Evolutionary conservation across 139 green algal genomes (phyloP).

Genomic region (Dunaliella primolecta): DNA sequence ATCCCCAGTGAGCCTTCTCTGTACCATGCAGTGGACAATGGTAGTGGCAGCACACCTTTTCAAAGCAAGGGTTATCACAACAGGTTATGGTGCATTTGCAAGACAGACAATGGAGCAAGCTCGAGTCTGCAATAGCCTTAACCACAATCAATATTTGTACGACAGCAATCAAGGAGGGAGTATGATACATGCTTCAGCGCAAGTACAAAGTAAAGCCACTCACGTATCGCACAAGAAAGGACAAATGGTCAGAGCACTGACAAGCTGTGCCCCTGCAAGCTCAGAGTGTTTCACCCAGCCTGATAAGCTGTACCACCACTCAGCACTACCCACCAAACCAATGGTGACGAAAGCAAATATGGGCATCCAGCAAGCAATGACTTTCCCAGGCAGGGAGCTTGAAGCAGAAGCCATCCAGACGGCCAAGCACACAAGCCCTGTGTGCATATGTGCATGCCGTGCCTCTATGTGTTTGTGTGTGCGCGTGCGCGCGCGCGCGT

Average conservation of each 20-base stretch:
- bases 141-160: not conserved
- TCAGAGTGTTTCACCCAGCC: too few species aligned
- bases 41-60: too few species aligned
- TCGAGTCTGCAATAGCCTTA: too few species aligned
- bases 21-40: too few species aligned
- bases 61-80: too few species aligned
- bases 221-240: not conserved
- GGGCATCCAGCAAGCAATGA: slow-evolving; percentile 69
- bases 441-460: slow-evolving; percentile 50
- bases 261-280: not conserved
- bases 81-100: too few species aligned
- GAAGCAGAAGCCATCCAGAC: slow-evolving; percentile 74
- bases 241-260: not conserved
- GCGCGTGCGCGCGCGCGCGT: not conserved
- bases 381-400: slow-evolving; percentile 69
- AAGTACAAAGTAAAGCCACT: not conserved
- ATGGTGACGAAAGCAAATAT: slow-evolving; percentile 76
- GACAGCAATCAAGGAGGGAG: not conserved
- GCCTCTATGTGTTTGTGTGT: not conserved
- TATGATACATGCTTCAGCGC: not conserved
- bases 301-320: not conserved
- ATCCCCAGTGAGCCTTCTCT: too few species aligned
- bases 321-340: slow-evolving; percentile 74
- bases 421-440: slow-evolving; percentile 80
- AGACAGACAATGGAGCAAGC: too few species aligned